phyloP scores from a whole-genome alignment of 176 grass and related monocot species.

The Rhynchospora pubera region DNA sequence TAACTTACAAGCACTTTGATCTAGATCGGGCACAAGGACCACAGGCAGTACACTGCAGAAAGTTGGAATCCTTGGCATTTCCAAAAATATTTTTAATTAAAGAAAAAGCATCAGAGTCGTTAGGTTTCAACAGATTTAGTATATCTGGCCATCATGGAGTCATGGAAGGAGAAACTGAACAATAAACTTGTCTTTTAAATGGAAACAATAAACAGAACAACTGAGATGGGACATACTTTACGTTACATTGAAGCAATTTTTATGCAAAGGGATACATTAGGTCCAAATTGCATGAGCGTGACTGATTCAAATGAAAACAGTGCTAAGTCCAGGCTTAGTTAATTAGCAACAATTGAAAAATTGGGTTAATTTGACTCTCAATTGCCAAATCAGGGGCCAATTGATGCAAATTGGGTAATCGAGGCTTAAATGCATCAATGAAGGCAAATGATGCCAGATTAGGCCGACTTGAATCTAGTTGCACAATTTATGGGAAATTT shows the following conservation, averaged over 20 bases:
- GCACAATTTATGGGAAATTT: background rate
- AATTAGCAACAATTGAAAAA: background rate
- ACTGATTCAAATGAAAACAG: background rate
- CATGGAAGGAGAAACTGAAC: constrained; percentile 6
- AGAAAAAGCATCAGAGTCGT: constrained; percentile 18
- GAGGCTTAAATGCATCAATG: background rate
- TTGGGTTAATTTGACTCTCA: background rate
- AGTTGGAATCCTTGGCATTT: constrained; percentile 6
- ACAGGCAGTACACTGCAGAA: constrained; percentile 1
- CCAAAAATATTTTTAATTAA: constrained; percentile 17
- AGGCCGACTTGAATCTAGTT: background rate
- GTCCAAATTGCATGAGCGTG: background rate
- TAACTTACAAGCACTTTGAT: constrained; percentile 26
- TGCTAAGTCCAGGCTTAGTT: background rate
- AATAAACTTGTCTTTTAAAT: background rate
- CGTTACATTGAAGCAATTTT: background rate
- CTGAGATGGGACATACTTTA: background rate
- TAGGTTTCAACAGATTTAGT: constrained; percentile 18
- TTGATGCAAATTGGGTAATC: background rate
- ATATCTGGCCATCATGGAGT: background rate
- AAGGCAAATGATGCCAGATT: background rate
- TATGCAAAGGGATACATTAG: background rate
- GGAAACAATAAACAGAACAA: background rate
- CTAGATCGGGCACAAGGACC: background rate
- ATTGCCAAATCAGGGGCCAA: background rate